Percentiles rank a stretch among this genome's conserved stretches.
Conservation (phyloP, 1,284 basidiomycete species). For the Irpex sp. region DNA sequence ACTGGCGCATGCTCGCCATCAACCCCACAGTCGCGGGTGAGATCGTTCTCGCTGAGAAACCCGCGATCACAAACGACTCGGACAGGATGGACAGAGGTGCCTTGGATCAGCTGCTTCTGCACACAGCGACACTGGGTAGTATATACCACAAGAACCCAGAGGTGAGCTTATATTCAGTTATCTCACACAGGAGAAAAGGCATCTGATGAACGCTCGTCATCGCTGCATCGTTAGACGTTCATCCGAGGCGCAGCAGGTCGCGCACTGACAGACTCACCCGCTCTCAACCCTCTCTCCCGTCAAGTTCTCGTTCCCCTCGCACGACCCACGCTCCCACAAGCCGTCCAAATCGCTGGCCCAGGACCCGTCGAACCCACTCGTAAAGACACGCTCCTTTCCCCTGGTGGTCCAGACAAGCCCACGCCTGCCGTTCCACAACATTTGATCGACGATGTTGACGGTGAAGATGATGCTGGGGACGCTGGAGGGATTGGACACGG, state of each 20-base stretch:
- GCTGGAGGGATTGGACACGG: conserved; percentile 22
- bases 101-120: conserved; percentile 83
- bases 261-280: conserved; percentile 72
- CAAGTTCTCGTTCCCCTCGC: conserved; percentile 64
- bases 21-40: conserved; percentile 88
- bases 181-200: neutral
- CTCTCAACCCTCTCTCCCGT: conserved; percentile 71
- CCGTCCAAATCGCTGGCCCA: conserved; percentile 58
- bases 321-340: conserved; percentile 46
- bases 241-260: conserved; percentile 77
- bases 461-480: conserved; percentile 22
- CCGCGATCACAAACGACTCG: conserved; percentile 95
- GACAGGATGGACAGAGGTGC: conserved; percentile 96
- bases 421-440: conserved; percentile 11
- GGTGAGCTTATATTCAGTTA: conserved; percentile 35
- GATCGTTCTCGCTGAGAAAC: conserved; percentile 93
- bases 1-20: conserved; percentile 95
- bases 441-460: conserved; percentile 12
- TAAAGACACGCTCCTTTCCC: neutral
- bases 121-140: conserved; percentile 80
- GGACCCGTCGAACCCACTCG: conserved; percentile 53
- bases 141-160: conserved; percentile 90
- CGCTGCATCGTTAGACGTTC: conserved; percentile 59
- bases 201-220: neutral
- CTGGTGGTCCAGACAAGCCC: neutral